Evolutionary conservation across 306 rosid species (phyloP).

Genomic region (Sicyos baderoa): DNA sequence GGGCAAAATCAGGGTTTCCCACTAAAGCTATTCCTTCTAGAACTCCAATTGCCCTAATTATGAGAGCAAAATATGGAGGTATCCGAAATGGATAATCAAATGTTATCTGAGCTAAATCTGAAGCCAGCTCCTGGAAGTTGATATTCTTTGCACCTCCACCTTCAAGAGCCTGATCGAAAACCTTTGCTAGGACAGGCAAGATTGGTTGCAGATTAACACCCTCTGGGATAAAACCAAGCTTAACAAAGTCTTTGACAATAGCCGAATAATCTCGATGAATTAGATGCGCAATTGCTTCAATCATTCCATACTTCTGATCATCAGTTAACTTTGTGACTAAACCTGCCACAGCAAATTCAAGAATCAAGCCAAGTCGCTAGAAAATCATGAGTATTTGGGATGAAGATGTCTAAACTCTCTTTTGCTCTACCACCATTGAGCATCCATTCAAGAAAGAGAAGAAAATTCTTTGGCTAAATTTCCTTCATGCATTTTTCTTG

Average conservation of each 20-base stretch:
- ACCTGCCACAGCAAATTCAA: conserved; percentile 46
- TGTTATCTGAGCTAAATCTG: conserved; percentile 96
- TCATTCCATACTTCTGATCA: conserved; percentile 98
- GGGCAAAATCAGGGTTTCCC: conserved; percentile 94
- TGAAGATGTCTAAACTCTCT: not conserved
- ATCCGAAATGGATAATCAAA: conserved; percentile 97
- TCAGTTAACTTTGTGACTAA: conserved; percentile 94
- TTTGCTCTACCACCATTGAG: no score
- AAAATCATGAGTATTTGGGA: not conserved
- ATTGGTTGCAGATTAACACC: conserved; percentile 95
- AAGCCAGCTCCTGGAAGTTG: conserved; percentile 95
- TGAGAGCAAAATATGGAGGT: conserved; percentile 97
- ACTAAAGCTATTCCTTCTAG: conserved; percentile 95
- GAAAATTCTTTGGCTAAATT: no score
- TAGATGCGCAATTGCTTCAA: conserved; percentile 94
- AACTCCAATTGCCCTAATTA: conserved; percentile 96
- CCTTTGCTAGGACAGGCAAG: conserved; percentile 93
- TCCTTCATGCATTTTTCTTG: no score
- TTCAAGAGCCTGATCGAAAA: conserved; percentile 97
- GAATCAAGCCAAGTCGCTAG: not conserved
- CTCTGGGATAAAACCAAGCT: conserved; percentile 82
- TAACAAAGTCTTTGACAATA: conserved; percentile 89
- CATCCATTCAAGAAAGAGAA: no score
- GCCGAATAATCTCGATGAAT: conserved; percentile 92
- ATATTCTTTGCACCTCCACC: conserved; percentile 98